Percentiles rank a stretch among this genome's conserved stretches.
Conservation (phyloP, 306 rosid species). For the Vigna hirtella region DNA sequence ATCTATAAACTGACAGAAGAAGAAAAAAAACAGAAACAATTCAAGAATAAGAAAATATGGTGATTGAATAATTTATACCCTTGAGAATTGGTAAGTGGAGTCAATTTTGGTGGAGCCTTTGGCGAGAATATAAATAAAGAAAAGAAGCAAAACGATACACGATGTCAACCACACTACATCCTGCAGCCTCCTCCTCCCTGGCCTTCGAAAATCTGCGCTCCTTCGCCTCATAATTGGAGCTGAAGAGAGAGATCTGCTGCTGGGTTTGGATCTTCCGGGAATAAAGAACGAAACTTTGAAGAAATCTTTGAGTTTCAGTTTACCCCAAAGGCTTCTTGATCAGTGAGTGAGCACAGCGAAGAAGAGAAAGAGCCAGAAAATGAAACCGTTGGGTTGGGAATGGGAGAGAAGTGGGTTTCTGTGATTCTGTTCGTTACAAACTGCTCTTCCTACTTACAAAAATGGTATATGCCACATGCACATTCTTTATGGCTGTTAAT, state of each 20-base stretch:
- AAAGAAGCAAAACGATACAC: constrained; percentile 57
- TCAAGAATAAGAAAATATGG: background rate
- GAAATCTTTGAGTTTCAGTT: constrained; percentile 1
- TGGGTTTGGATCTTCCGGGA: constrained; percentile 30
- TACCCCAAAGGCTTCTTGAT: constrained; percentile 19
- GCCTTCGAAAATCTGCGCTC: constrained; percentile 70
- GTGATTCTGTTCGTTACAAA: constrained; percentile 10
- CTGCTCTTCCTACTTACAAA: background rate
- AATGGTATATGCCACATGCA: background rate
- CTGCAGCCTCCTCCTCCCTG: constrained; percentile 68
- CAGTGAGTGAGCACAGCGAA: background rate
- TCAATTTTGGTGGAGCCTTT: constrained; percentile 66
- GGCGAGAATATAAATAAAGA: constrained; percentile 67
- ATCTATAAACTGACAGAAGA: background rate
- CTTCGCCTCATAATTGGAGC: constrained; percentile 72
- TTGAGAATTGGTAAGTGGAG: constrained; percentile 63
- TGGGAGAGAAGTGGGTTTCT: constrained; percentile 11
- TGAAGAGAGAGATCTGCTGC: constrained; percentile 35
- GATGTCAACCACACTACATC: constrained; percentile 64
- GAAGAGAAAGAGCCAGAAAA: constrained; percentile 2
- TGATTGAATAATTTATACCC: constrained; percentile 46
- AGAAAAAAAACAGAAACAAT: background rate
- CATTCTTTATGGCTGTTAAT: no score
- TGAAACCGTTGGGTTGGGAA: background rate
- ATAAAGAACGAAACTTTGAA: constrained; percentile 32